Conservation (phyloP, 208 protist species). For the Leishmania aethiopica region DNA sequence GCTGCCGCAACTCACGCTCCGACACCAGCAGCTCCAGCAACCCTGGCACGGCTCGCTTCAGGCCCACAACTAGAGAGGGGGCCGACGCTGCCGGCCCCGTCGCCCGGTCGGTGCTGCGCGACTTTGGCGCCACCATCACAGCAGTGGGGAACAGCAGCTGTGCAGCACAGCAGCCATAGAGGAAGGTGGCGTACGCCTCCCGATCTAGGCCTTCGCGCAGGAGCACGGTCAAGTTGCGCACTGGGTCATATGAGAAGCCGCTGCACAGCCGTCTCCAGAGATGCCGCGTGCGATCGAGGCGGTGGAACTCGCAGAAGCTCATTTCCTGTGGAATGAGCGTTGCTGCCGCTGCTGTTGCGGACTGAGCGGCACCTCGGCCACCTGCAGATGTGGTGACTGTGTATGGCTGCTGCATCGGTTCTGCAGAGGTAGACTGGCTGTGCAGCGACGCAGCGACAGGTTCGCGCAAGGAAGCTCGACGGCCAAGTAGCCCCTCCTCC, state of each 20-base stretch:
- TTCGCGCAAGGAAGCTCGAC: not conserved
- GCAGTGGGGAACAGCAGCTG: slow-evolving; percentile 35
- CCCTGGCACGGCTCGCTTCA: slow-evolving; percentile 37
- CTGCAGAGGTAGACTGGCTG: not conserved
- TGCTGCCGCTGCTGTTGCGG: not conserved
- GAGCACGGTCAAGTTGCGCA: slow-evolving; percentile 49
- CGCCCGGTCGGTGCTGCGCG: not conserved
- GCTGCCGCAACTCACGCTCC: slow-evolving; percentile 32
- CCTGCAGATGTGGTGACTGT: not conserved
- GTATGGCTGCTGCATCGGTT: not conserved
- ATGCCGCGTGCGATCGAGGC: slow-evolving; percentile 16
- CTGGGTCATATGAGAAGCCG: slow-evolving; percentile 47
- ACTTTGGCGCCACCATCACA: not conserved
- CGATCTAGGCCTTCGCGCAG: slow-evolving; percentile 60
- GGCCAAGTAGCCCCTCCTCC: not conserved
- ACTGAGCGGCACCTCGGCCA: not conserved
- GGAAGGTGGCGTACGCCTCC: slow-evolving; percentile 68
- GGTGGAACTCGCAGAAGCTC: slow-evolving; percentile 22
- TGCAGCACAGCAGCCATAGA: slow-evolving; percentile 56
- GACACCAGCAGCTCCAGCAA: slow-evolving; percentile 45
- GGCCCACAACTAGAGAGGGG: slow-evolving; percentile 9
- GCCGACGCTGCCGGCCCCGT: not conserved
- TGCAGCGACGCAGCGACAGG: slow-evolving; percentile 3
- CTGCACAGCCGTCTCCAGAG: slow-evolving; percentile 37
- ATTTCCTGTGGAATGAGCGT: slow-evolving; percentile 12